A percentile compares a stretch with the other conserved stretches of the same genome.
phyloP scores from a whole-genome alignment of 208 protist species.

The Lotmaria passim region DNA sequence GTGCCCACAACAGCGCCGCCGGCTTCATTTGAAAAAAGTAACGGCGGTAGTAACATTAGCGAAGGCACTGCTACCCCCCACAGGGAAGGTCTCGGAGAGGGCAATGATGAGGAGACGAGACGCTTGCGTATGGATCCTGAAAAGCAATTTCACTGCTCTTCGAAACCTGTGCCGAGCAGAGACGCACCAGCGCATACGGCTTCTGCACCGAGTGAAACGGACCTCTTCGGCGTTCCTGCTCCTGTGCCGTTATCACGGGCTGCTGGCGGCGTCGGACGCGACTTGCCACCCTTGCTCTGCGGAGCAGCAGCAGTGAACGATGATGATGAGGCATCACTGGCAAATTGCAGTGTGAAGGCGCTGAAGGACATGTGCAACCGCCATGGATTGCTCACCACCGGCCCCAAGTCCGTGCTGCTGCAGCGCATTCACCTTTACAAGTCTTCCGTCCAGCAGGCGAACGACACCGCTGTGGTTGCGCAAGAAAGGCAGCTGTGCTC shows the following conservation, averaged over 20 bases:
- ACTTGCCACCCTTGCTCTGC: neutral
- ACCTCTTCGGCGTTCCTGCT: no score
- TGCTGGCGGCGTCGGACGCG: neutral
- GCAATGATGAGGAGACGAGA: no score
- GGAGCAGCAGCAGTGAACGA: neutral
- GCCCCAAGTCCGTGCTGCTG: conserved; percentile 44
- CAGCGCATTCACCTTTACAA: conserved; percentile 38
- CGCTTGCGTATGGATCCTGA: no score
- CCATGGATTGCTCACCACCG: conserved; percentile 47
- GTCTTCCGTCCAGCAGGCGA: neutral
- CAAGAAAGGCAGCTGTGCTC: neutral
- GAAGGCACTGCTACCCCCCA: neutral
- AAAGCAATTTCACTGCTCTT: no score
- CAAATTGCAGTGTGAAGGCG: conserved; percentile 20
- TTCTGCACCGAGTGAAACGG: no score
- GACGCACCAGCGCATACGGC: no score
- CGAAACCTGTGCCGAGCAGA: no score
- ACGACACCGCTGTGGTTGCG: no score
- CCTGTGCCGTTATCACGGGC: no score
- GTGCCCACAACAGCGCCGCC: neutral
- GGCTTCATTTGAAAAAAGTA: neutral
- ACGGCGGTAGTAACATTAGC: neutral
- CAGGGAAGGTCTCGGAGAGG: no score
- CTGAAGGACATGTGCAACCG: conserved; percentile 39
- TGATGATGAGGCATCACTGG: neutral